phyloP scores from a whole-genome alignment of 2,329 filamentous ascomycete species.

The Aureobasidium sp. region DNA sequence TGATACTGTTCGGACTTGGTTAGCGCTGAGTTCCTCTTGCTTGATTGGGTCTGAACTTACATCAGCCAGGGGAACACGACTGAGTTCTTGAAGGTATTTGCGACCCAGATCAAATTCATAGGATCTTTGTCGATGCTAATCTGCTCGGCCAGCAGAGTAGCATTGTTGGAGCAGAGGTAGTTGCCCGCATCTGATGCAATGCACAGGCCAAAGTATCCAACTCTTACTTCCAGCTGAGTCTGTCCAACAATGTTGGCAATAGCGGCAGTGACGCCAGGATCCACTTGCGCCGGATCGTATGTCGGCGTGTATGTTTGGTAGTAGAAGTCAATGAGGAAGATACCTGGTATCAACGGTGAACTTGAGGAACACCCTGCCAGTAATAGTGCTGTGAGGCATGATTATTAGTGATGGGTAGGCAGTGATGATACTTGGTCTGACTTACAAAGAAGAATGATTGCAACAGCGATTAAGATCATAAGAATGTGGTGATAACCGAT shows the following conservation, averaged over 20 bases:
- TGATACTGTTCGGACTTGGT: constrained; percentile 57
- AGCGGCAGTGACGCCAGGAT: constrained; percentile 77
- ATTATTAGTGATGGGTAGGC: constrained; percentile 15
- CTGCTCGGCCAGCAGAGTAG: constrained; percentile 83
- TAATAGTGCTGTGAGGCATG: constrained; percentile 61
- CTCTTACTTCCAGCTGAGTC: constrained; percentile 79
- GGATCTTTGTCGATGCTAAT: constrained; percentile 88
- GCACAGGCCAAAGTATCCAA: constrained; percentile 98
- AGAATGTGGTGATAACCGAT: constrained; percentile 76
- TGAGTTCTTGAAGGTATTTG: constrained; percentile 94
- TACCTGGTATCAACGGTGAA: constrained; percentile 86
- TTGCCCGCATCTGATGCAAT: constrained; percentile 83
- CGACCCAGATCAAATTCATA: constrained; percentile 94
- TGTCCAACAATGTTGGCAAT: constrained; percentile 85
- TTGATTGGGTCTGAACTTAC: constrained; percentile 46
- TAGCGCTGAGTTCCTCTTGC: neutral
- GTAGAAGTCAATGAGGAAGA: constrained; percentile 98
- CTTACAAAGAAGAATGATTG: constrained; percentile 92
- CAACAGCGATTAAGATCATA: constrained; percentile 91
- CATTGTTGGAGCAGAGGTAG: constrained; percentile 96
- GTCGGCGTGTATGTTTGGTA: constrained; percentile 79
- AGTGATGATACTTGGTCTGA: constrained; percentile 21
- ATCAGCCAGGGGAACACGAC: constrained; percentile 97
- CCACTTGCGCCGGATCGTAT: constrained; percentile 80
- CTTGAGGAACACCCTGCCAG: constrained; percentile 95